phyloP scores from a whole-genome alignment of 495 filamentous ascomycete species.

The Recurvomyces mirabilis region DNA sequence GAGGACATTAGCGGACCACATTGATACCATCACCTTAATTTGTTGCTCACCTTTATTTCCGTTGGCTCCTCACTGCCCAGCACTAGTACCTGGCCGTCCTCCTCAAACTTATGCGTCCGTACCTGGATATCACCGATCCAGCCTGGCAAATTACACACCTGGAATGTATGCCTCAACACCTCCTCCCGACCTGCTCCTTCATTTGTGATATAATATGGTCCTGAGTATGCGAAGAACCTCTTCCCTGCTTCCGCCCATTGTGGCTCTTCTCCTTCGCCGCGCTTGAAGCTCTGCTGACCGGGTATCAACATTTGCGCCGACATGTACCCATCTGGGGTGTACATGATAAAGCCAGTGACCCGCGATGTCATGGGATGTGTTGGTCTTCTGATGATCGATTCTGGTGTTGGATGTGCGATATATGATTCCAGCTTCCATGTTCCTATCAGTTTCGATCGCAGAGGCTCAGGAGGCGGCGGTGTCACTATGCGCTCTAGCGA shows the following conservation, averaged over 20 bases:
- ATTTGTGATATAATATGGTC: slow-evolving; percentile 23
- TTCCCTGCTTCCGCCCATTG: slow-evolving; percentile 26
- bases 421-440: slow-evolving; percentile 23
- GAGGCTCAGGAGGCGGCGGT: slow-evolving; percentile 10
- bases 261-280: slow-evolving; percentile 19
- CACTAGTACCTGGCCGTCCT: slow-evolving; percentile 23
- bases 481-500: slow-evolving; percentile 9
- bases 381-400: slow-evolving; percentile 10
- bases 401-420: slow-evolving; percentile 17
- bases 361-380: slow-evolving; percentile 24
- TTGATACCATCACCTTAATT: no score
- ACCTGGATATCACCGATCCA: slow-evolving; percentile 23
- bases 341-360: slow-evolving; percentile 25
- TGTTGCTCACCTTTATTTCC: slow-evolving; percentile 23
- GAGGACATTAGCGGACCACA: no score
- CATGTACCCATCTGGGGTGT: slow-evolving; percentile 29
- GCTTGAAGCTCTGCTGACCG: slow-evolving; percentile 21
- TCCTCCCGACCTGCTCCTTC: slow-evolving; percentile 19
- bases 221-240: slow-evolving; percentile 23
- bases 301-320: slow-evolving; percentile 26
- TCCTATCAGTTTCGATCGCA: slow-evolving; percentile 20
- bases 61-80: slow-evolving; percentile 19
- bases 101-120: slow-evolving; percentile 20
- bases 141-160: slow-evolving; percentile 22
- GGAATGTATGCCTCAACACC: slow-evolving; percentile 18